Conservation (phyloP, 2,329 filamentous ascomycete species). For the Dichotomopilus funicola region DNA sequence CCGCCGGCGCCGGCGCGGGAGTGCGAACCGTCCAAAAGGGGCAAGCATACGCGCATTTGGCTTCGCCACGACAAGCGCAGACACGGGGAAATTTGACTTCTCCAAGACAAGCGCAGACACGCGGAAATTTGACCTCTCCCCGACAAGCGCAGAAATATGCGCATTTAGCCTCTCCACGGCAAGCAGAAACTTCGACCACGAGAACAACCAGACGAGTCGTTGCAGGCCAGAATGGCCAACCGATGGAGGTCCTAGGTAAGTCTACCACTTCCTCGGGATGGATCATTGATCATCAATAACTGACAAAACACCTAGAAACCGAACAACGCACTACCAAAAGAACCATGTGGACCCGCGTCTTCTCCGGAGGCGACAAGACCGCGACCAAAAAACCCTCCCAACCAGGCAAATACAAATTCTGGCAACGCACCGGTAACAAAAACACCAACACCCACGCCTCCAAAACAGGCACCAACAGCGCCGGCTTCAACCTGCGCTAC, state of each 20-base stretch:
- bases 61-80: too few relatives aligned
- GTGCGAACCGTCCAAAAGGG: too few relatives aligned
- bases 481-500: constrained; percentile 1
- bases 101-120: too few relatives aligned
- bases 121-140: too few relatives aligned
- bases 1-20: too few relatives aligned
- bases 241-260: not conserved
- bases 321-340: constrained; percentile 1
- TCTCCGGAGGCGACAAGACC: not conserved
- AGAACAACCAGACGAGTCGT: not conserved
- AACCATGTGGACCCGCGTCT: constrained; percentile 1
- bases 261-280: not conserved
- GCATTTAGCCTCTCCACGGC: too few relatives aligned
- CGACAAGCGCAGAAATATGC: too few relatives aligned
- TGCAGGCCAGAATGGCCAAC: not conserved
- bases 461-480: not conserved
- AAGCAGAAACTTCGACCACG: not conserved
- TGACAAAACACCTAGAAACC: not conserved
- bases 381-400: not conserved
- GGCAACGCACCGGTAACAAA: not conserved
- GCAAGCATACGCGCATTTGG: too few relatives aligned
- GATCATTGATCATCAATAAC: not conserved
- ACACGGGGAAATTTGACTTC: too few relatives aligned
- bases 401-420: not conserved
- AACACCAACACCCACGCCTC: not conserved